Evolutionary conservation across 1,284 basidiomycete genomes (phyloP), one percentile per base, ranked within the genome.

Genomic region (Laetiporus sulphureus): DNA sequence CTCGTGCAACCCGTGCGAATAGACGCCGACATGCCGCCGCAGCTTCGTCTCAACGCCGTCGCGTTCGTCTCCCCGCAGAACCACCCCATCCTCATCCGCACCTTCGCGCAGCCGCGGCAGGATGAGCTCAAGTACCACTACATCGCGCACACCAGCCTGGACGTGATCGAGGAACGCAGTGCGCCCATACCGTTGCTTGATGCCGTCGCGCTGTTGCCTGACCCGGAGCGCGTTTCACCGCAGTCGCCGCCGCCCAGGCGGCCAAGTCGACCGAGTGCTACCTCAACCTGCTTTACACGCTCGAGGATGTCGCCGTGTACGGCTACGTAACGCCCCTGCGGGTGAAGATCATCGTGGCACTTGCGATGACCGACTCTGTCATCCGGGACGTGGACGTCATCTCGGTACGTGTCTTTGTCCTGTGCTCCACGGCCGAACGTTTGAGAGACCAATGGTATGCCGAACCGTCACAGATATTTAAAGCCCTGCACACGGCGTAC

Each of bases 231-330:
- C n/a, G n/a, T 32, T 39, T 34, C 40, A 46, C 40, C 48, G 32
- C 53, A 83, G 79, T 70, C 35, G 64, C 65, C 25, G 64, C 71
- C 16, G 64, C 65, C 16, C 66, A 69, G 27, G 63, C 64, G 15
- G 66, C 69, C 39, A 86, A 87, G 60, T 64, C 72, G 15, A 68
- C 67, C 4, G 85, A 89, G 31, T 82, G 83, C 58, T 90, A 88
- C 55, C 70, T 89, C 38, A 86, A 85, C 6, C 67, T 90, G 42
- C 59, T 90, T 22, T 88, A 87, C 57, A 73, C 79, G 20, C 80
- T 90, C 70, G 87, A 90, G 60, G 86, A 89, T 52, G 76, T 85
- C 31, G 84, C 83, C 2, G 84, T 87, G 6, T 89, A 90, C 59
- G 87, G 86, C 15, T 90, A 87, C 61, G 75, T 90, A 41, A 89